Evolutionary conservation across 2,329 filamentous ascomycete genomes (phyloP), one percentile per base, ranked within the genome.

Genomic region (Colletotrichum melonis): DNA sequence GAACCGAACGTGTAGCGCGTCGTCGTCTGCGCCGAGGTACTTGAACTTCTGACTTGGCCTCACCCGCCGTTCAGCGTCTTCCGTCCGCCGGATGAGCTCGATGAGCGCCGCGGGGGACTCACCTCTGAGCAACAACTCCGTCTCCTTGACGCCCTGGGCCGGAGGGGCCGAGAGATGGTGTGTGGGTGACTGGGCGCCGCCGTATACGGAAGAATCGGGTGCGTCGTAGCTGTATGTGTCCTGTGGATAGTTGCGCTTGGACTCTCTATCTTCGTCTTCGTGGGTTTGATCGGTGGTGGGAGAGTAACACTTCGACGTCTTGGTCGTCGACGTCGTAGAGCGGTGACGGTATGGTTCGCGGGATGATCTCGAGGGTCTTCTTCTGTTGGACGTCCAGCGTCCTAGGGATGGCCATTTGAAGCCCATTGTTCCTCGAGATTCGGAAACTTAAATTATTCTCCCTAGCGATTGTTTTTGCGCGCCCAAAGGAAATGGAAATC

Each of bases 71-170:
- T 65, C 32, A 65, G 59, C 30, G 14, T 35, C 52, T 42, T 52
- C 32, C 30, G 49, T 54, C n/a, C 30, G 26, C 32, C 14, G 30
- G 38, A n/a, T 46, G 12, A 70, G 52, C 38, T n/a, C 26, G 54
- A 28, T 5, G 5, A 70, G 60, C 22, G 54, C 38, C 22, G 12
- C 12, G 26, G 26, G 19, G 38, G 60, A 58, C 54, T 70, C 60
- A 52, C 67, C 67, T 57, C 28, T n/a, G 22, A 59, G 28, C n/a
- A 63, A 52, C 19, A 62, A 22, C 35, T 64, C 22, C 11, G 63
- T 57, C 35, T 65, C 62, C 38, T 35, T 28, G n/a, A 54, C 35
- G 8, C 67, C 60, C 8, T 55, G 30, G n/a, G 60, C 9, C 30
- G 57, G 46, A 6, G 16, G 22, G 14, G 30, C 11, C 22, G 49